phyloP scores from a whole-genome alignment of 2,329 filamentous ascomycete species.

The Falciphora oryzae region DNA sequence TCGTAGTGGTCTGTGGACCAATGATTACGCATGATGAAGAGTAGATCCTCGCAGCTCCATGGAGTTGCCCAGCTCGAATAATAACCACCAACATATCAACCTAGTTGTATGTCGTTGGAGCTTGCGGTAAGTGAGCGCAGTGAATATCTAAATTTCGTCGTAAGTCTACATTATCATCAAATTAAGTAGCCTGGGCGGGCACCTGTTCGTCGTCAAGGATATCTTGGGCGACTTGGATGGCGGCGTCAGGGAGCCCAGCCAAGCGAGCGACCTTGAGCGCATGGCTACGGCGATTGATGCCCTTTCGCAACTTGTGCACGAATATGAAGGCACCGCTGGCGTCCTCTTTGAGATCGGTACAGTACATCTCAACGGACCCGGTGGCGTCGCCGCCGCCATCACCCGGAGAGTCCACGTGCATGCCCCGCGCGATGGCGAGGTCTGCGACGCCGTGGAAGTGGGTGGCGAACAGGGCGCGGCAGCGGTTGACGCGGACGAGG shows the following conservation, averaged over 20 bases:
- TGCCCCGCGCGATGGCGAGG: constrained; percentile 53
- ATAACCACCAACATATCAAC: too few relatives aligned
- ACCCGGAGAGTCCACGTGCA: constrained; percentile 29
- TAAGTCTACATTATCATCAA: too few relatives aligned
- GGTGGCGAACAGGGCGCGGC: constrained; percentile 84
- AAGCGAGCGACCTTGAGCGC: constrained; percentile 90
- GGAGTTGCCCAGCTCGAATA: too few relatives aligned
- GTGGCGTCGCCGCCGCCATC: constrained; percentile 17
- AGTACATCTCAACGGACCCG: constrained; percentile 64
- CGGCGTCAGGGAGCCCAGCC: constrained; percentile 72
- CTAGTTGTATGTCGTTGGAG: too few relatives aligned
- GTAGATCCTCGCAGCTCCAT: too few relatives aligned
- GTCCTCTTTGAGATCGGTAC: constrained; percentile 82
- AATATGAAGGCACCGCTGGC: constrained; percentile 70
- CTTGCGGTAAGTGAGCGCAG: too few relatives aligned
- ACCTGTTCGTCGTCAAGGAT: constrained; percentile 37
- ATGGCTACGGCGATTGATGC: constrained; percentile 82
- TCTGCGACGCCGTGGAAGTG: constrained; percentile 87
- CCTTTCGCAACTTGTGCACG: constrained; percentile 72
- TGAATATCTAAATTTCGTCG: too few relatives aligned
- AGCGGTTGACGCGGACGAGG: constrained; percentile 69
- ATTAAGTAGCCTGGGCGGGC: too few relatives aligned
- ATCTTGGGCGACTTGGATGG: constrained; percentile 59
- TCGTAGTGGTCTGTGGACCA: too few relatives aligned
- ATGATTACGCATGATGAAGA: too few relatives aligned